A percentile compares a stretch with the other conserved stretches of the same genome.
Conservation (phyloP, 495 filamentous ascomycete genomes). For the Podospora australis region DNA sequence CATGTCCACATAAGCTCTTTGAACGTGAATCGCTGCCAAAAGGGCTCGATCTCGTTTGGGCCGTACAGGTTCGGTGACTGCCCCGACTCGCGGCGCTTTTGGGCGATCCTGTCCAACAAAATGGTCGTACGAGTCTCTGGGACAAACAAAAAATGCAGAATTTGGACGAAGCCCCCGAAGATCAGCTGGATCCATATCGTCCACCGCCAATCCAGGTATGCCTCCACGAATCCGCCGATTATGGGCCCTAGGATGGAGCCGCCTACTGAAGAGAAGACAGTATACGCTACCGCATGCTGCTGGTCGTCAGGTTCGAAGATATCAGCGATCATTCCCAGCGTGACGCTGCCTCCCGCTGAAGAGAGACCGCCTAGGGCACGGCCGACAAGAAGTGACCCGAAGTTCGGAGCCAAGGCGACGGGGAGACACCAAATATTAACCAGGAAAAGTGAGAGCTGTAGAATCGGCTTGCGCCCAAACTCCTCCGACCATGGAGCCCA, state of each 20-base stretch:
- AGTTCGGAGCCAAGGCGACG: slow-evolving; percentile 64
- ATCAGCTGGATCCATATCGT: slow-evolving; percentile 77
- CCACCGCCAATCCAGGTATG: slow-evolving; percentile 66
- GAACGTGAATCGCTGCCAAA: slow-evolving; percentile 44
- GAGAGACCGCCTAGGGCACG: slow-evolving; percentile 64
- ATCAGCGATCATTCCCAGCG: slow-evolving; percentile 76
- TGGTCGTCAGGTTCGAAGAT: slow-evolving; percentile 70
- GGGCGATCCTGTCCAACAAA: slow-evolving; percentile 60
- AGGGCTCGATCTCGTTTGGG: slow-evolving; percentile 51
- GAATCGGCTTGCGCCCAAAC: slow-evolving; percentile 64
- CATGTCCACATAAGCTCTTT: slow-evolving; percentile 55
- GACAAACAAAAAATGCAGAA: slow-evolving; percentile 60
- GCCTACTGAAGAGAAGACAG: slow-evolving; percentile 69
- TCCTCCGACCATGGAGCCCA: slow-evolving; percentile 83
- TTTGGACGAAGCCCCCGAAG: slow-evolving; percentile 58
- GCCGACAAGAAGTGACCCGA: slow-evolving; percentile 57
- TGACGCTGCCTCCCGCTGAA: slow-evolving; percentile 73
- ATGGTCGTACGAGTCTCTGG: slow-evolving; percentile 64
- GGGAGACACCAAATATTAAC: slow-evolving; percentile 74
- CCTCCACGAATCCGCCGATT: slow-evolving; percentile 69
- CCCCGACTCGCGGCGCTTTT: slow-evolving; percentile 53
- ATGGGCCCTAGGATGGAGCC: slow-evolving; percentile 73
- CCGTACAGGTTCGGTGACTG: slow-evolving; percentile 52
- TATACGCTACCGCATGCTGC: slow-evolving; percentile 65
- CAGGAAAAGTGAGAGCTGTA: slow-evolving; percentile 62